Base-by-base conservation (phyloP, 768 basidiomycete species). In the Pulveroboletus ravenelii region DNA sequence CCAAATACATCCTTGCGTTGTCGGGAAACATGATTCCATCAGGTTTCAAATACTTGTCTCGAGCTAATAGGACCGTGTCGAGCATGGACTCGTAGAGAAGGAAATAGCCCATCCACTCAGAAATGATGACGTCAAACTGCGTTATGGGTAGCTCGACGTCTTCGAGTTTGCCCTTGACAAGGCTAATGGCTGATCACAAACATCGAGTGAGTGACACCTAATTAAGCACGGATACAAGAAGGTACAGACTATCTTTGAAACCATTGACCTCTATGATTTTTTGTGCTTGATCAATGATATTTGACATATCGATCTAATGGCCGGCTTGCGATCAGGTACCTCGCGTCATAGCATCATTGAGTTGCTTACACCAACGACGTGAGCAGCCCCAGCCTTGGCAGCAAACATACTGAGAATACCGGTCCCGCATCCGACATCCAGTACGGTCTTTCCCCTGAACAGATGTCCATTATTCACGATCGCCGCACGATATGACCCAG, bases 71-170 rank as follows among this genome's bases (percentile, higher is more conserved):
- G 48, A 99, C 96, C 23, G 94, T 97, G 73, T 99, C 95, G 58
- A 98, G 84, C 96, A 99, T 98, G 63, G 93, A 94, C 70, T 98
- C 96, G 75, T 98, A 98, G 31, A 99, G 82, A 44, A 98, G 77
- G 80, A 98, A 97, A 74, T 99, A 99, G 38, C 96, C 96, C 96
- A 99, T 99, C 96, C 95, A 99, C 70, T 99, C 96, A 54, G 93
- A 96, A 66, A 99, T 90, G 73, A 99, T 96, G 72, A 99, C 97
- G 69, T 99, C 96, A 66, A 93, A 97, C 69, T 94, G 75, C 55
- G 89, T 73, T 63, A 95, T 82, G 13, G 95, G 95, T 38, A 98
- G 79, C 52, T 84, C 82, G 44, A 84, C 74, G 41, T 99, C 95
- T 68, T 99, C 95, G 53, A 99, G 86, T 72, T 99, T 99, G 51